Evolutionary conservation across 1,139 yeast species (phyloP).

Genomic region (Blastobotrys buckinghamii): DNA sequence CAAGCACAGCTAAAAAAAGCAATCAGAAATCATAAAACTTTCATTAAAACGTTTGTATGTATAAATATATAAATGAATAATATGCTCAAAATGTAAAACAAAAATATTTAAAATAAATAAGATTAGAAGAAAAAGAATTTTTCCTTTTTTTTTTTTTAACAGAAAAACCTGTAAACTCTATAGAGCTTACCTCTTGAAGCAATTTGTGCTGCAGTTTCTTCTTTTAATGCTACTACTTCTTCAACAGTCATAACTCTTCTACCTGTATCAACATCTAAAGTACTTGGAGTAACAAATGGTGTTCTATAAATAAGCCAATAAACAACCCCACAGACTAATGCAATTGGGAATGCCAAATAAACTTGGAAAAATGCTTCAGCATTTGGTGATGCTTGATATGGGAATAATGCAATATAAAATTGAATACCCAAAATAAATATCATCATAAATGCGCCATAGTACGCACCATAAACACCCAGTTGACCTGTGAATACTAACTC

Average conservation of each 20-base stretch:
- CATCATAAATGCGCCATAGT: conserved; percentile 56
- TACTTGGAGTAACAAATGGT: conserved; percentile 34
- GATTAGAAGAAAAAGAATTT: neutral
- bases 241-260: conserved; percentile 52
- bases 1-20: no score
- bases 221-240: conserved; percentile 44
- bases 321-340: conserved; percentile 42
- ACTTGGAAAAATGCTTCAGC: conserved; percentile 45
- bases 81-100: neutral
- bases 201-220: conserved; percentile 25
- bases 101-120: neutral
- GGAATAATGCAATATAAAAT: conserved; percentile 74
- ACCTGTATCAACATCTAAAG: conserved; percentile 45
- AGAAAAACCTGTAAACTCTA: conserved; percentile 33
- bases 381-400: conserved; percentile 45
- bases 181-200: conserved; percentile 32
- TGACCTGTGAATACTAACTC: conserved; percentile 70
- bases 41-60: no score
- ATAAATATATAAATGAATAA: no score
- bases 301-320: conserved; percentile 46
- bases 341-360: conserved; percentile 50
- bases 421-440: conserved; percentile 66
- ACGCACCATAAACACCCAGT: conserved; percentile 67
- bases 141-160: conserved; percentile 1
- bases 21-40: no score